A percentile compares a stretch with the other conserved stretches of the same genome.
phyloP scores from a whole-genome alignment of 2,329 filamentous ascomycete genomes.

The Neonectria punicea region DNA sequence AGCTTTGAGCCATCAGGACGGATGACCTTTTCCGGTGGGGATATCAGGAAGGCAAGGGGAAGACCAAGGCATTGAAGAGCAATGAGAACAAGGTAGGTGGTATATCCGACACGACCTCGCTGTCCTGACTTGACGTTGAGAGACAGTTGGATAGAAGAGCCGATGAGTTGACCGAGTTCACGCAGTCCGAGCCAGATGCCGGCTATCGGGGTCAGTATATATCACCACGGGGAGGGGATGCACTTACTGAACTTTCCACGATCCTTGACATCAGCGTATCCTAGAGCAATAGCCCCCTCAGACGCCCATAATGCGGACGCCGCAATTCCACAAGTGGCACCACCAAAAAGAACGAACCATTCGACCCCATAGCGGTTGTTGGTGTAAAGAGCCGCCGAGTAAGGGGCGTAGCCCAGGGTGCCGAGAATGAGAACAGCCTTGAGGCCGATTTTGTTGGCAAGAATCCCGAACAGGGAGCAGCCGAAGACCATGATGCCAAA shows the following conservation, averaged over 20 bases:
- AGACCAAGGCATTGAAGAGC: constrained; percentile 40
- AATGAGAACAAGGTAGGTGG: constrained; percentile 41
- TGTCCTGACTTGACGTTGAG: constrained; percentile 57
- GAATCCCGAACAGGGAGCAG: constrained; percentile 53
- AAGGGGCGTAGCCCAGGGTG: constrained; percentile 60
- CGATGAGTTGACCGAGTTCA: constrained; percentile 63
- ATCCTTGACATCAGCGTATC: constrained; percentile 59
- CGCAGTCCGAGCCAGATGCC: constrained; percentile 65
- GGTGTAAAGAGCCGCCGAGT: constrained; percentile 59
- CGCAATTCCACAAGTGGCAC: constrained; percentile 60
- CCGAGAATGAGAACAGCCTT: constrained; percentile 58
- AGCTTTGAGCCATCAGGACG: constrained; percentile 34
- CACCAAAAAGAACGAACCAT: constrained; percentile 63
- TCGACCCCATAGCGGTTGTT: constrained; percentile 63
- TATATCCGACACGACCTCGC: constrained; percentile 40
- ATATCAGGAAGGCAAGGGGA: constrained; percentile 36
- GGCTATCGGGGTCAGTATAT: constrained; percentile 40
- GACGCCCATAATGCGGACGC: constrained; percentile 63
- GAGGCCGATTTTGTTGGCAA: constrained; percentile 61
- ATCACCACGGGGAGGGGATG: background rate
- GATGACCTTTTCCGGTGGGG: constrained; percentile 38
- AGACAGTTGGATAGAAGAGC: constrained; percentile 60
- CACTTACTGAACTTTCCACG: constrained; percentile 54
- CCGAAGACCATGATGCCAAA: constrained; percentile 57
- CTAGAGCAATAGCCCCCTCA: constrained; percentile 61